Base-by-base conservation (phyloP, 495 filamentous ascomycete genomes). In the Parachaetomium inaequale region DNA sequence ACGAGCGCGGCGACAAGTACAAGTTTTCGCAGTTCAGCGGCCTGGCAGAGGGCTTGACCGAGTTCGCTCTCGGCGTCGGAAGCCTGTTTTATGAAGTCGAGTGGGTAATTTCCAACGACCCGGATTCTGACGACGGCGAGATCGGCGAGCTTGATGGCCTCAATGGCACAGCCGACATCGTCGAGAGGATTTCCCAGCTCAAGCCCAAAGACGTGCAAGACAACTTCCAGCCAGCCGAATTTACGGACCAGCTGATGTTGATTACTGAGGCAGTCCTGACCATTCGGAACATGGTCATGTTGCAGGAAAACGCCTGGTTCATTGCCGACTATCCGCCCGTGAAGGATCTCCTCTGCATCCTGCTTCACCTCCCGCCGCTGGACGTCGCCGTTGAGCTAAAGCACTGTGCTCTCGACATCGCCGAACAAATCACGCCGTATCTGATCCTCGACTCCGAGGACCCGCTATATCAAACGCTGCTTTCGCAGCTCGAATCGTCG, bases 1-100 rank as follows among this genome's bases (percentile, higher is more conserved):
- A 90, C 59, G 93, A 97, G 72, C 83, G 91, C 32, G 93, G 93
- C 31, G 95, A 98, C 70, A 96, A 96, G 69, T 96, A 95, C 74
- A 89, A 89, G 63, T 96, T 96, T 61, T 93, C 96, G 60, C 85
- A 87, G 3, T 97, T 96, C 68, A 87, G 88, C n/a, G 85, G 91
- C 34, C 80, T 99, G 38, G 91, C 91, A 2, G 94, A 98, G 70
- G 89, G 88, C 14, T 80, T 99, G 26, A 88, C 96, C 65, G 87
- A 90, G 65, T 93, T 92, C 69, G 84, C 89, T 6, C 79, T 96
- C 21, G 84, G 88, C 51, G 79, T 94, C 42, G 86, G 85, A 56
- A 81, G 78, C 23, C 74, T 96, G 3, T 93, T 90, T 74, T 93
- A 90, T 65, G 79, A 91, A 34, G 83, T 93, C n/a, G 82, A 87